Base-by-base conservation (phyloP, 306 rosid genomes). In the Cicer judaicum region DNA sequence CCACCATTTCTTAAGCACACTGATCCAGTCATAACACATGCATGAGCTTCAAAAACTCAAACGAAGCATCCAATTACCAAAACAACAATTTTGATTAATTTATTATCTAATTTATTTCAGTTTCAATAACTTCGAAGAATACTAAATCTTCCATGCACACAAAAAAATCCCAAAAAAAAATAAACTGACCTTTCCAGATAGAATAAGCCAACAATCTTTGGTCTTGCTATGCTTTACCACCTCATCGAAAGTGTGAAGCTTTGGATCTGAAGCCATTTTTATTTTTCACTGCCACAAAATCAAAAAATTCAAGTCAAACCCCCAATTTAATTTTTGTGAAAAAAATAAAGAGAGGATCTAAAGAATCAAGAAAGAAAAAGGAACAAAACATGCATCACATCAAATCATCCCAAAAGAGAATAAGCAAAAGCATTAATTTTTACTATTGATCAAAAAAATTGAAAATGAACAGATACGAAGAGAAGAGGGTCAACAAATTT, bases 131-230 rank as follows among this genome's bases (percentile, higher is more conserved):
- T 53, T 52, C 71, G 52, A 34, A 66, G 24, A 66, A 36, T 34
- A 9, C 54, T 34, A 8, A 62, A 70, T 29, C 44, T 16, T 19
- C 7, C 60, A 77, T 1, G 19, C 5, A 2, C 64, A 66, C 1
- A 41, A 82, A 7, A 34, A 83, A 74, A 18, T n/a, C 29, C 52
- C 5, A 38, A 19, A 80, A 38, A 21, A 16, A 49, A 55, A 82
- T 43, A 76, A 85, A 72, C 84, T 52, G 60, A 93, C 98, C 98
- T 93, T 91, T 49, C 97, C 97, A 38, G 89, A 78, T 47, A 93
- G 83, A 53, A 93, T 38, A 56, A 93, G 88, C 97, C 98, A 93
- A 72, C 98, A 93, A 88, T 93, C 98, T 85, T 89, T 84, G 72
- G 87, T 85, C 72, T 86, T 65, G 81, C 85, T 88, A 84, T 93